Conservation (phyloP, 768 basidiomycete genomes). For the Psilocybe sp. region DNA sequence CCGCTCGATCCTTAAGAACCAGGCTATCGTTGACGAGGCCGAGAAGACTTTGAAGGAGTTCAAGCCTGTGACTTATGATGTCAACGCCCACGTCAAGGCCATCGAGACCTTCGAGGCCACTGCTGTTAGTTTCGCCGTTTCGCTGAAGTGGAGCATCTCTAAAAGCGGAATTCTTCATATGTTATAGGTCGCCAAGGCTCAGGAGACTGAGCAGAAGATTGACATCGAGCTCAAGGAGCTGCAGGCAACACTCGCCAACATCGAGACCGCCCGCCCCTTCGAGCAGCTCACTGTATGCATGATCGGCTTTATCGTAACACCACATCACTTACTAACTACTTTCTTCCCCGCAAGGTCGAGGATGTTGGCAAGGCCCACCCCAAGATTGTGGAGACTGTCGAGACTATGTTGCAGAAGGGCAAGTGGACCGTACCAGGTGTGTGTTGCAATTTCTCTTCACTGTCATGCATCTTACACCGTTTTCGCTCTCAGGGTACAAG, state of each 20-base stretch:
- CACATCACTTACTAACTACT: neutral
- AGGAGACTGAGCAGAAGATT: slow-evolving; percentile 88
- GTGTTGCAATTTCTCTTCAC: slow-evolving; percentile 12
- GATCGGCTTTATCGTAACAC: slow-evolving; percentile 8
- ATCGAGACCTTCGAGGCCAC: slow-evolving; percentile 96
- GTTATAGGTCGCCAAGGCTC: slow-evolving; percentile 77
- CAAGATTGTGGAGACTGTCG: slow-evolving; percentile 85
- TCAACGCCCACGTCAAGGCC: slow-evolving; percentile 83
- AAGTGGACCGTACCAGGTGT: slow-evolving; percentile 97
- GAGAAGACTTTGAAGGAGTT: slow-evolving; percentile 87
- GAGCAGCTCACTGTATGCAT: slow-evolving; percentile 86
- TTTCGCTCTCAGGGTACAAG: slow-evolving; percentile 62
- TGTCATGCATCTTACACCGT: neutral
- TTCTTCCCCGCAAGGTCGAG: slow-evolving; percentile 51
- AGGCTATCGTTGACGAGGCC: slow-evolving; percentile 85
- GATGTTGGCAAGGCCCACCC: slow-evolving; percentile 94
- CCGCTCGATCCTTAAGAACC: slow-evolving; percentile 89
- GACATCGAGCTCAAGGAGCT: slow-evolving; percentile 89
- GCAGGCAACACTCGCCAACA: slow-evolving; percentile 91
- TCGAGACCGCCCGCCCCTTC: slow-evolving; percentile 95
- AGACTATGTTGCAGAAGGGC: slow-evolving; percentile 95
- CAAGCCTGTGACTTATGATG: slow-evolving; percentile 95
- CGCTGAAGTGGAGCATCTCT: neutral
- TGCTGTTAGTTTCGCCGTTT: slow-evolving; percentile 57
- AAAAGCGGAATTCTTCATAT: neutral